Conservation (phyloP, 306 rosid species). For the Delonix regia region DNA sequence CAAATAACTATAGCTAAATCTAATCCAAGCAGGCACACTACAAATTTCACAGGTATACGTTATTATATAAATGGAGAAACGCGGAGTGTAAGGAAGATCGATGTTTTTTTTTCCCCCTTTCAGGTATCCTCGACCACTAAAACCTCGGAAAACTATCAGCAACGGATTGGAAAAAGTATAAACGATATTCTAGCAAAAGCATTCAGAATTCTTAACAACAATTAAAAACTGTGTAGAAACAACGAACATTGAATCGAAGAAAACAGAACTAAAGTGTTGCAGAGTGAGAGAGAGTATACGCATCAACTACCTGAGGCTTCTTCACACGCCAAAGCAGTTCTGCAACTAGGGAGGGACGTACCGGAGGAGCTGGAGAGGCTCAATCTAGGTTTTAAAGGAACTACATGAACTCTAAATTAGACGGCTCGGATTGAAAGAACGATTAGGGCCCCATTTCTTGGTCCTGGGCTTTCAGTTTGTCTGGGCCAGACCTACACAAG, state of each 20-base stretch:
- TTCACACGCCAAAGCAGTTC: slow-evolving; percentile 5
- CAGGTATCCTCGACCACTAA: not conserved
- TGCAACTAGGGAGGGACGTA: not conserved
- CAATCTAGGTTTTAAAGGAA: too few species aligned
- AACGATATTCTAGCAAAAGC: not conserved
- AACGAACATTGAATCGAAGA: not conserved
- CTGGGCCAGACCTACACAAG: too few species aligned
- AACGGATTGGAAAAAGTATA: not conserved
- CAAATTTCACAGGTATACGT: not conserved
- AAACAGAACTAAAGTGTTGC: not conserved
- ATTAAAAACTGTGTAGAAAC: not conserved
- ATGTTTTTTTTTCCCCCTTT: too few species aligned
- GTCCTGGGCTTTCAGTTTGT: too few species aligned
- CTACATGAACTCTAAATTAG: not conserved
- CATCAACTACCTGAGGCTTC: not conserved
- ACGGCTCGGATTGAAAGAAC: not conserved
- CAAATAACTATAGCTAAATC: not conserved
- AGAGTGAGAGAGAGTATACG: not conserved
- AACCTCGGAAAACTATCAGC: not conserved
- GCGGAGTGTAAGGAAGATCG: not conserved
- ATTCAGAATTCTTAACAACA: not conserved
- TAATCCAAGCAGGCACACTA: not conserved
- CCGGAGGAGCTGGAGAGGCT: not conserved
- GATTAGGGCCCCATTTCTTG: not conserved
- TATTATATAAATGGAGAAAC: not conserved